These are phyloP conservation scores for Rauvolfia tetraphylla DNA, from an alignment of 257 asterid species.

Conservation along the genomic window DNA sequence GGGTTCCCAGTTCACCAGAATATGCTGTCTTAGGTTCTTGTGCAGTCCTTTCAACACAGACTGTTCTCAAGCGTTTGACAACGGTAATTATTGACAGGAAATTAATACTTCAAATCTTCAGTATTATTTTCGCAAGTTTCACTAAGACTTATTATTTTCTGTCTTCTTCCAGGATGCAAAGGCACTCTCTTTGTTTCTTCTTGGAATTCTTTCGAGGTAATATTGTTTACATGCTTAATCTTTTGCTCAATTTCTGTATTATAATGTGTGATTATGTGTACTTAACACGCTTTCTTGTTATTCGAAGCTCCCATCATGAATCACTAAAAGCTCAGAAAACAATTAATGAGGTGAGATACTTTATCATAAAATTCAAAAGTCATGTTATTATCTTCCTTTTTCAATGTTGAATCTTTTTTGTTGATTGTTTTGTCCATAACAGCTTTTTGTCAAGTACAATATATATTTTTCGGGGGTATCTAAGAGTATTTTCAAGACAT, in stretches of 20 bases:
- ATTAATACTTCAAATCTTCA: not conserved
- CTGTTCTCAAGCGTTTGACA: slow-evolving; percentile 84
- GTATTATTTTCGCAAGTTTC: slow-evolving; percentile 12
- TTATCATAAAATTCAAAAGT: slow-evolving; percentile 9
- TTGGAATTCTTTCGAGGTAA: slow-evolving; percentile 89
- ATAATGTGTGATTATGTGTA: slow-evolving; percentile 1
- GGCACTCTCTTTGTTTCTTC: slow-evolving; percentile 87
- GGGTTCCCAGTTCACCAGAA: slow-evolving; percentile 69
- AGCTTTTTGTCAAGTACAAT: slow-evolving; percentile 96
- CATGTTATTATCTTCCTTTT: not conserved
- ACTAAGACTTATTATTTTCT: slow-evolving; percentile 27
- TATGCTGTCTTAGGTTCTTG: slow-evolving; percentile 94
- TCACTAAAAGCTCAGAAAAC: slow-evolving; percentile 97
- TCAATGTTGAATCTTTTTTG: not conserved
- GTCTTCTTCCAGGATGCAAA: slow-evolving; percentile 63
- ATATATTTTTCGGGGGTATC: slow-evolving; percentile 84
- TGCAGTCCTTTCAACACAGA: slow-evolving; percentile 83
- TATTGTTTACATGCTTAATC: slow-evolving; percentile 17
- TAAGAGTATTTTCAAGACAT: slow-evolving; percentile 53
- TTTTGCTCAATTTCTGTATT: slow-evolving; percentile 14
- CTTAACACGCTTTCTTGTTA: slow-evolving; percentile 22
- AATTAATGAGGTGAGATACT: slow-evolving; percentile 79
- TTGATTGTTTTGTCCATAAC: slow-evolving; percentile 26
- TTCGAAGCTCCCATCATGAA: slow-evolving; percentile 88
- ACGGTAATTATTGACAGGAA: slow-evolving; percentile 44